phyloP scores from a whole-genome alignment of 2,329 filamentous ascomycete genomes.

The Colletotrichum sp. region DNA sequence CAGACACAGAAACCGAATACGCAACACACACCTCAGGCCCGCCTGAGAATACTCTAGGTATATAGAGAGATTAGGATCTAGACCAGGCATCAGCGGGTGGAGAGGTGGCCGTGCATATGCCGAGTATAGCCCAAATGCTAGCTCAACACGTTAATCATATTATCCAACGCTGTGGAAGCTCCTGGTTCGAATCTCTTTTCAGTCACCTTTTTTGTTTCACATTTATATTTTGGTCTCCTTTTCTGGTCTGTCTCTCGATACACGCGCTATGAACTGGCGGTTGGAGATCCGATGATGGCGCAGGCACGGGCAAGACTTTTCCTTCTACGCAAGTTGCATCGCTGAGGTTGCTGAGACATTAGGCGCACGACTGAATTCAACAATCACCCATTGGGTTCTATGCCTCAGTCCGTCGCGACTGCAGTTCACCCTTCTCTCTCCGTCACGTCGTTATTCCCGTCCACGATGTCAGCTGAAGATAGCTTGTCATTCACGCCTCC shows the following conservation, averaged over 20 bases:
- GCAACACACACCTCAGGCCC: not conserved
- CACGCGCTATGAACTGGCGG: not conserved
- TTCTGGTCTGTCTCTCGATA: not conserved
- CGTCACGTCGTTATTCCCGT: accelerated
- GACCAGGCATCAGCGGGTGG: not conserved
- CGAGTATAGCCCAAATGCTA: not conserved
- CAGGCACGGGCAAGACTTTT: not conserved
- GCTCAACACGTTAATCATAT: not conserved
- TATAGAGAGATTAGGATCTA: not conserved
- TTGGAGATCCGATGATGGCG: not conserved
- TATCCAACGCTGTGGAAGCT: not conserved
- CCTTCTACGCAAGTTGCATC: not conserved
- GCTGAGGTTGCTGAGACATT: accelerated
- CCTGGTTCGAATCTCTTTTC: not conserved
- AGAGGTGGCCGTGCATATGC: not conserved
- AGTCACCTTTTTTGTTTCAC: not conserved
- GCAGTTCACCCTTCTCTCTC: no score
- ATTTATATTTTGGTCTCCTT: accelerated
- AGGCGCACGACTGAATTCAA: not conserved
- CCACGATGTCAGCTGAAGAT: not conserved
- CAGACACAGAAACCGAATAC: not conserved
- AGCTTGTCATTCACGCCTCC: not conserved
- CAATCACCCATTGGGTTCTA: no score
- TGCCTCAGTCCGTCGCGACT: no score
- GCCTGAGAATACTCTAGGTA: not conserved